phyloP scores from a whole-genome alignment of 129 eudicot species.

The Daucus carota region DNA sequence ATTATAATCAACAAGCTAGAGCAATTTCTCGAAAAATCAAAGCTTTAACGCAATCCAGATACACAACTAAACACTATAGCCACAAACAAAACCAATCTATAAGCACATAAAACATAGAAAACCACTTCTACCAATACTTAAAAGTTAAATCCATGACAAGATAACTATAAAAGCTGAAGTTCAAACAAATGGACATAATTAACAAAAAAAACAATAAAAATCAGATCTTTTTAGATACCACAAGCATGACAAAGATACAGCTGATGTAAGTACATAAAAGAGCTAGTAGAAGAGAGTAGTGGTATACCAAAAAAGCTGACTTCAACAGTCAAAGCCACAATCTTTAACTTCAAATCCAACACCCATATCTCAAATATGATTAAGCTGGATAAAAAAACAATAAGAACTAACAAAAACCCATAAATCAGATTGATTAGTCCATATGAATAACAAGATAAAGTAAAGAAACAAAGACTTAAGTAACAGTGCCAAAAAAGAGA shows the following conservation, averaged over 20 bases:
- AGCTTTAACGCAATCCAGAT: not conserved
- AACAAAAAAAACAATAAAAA: not conserved
- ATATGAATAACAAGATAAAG: slow-evolving; percentile 5
- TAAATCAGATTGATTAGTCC: slow-evolving; percentile 15
- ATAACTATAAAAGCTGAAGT: slow-evolving; percentile 1
- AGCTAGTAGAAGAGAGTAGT: not conserved
- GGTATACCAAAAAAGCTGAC: slow-evolving; percentile 48
- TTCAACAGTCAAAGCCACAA: slow-evolving; percentile 21
- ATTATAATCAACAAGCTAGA: not conserved
- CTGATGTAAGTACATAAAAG: slow-evolving; percentile 2
- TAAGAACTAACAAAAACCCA: slow-evolving; percentile 23
- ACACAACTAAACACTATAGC: not conserved
- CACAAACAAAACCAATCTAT: slow-evolving; percentile 8
- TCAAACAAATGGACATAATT: not conserved
- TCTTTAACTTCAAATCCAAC: slow-evolving; percentile 36
- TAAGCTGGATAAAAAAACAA: slow-evolving; percentile 1
- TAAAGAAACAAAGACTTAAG: not conserved
- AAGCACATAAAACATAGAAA: not conserved
- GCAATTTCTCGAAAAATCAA: not conserved
- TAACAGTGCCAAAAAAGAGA: not conserved
- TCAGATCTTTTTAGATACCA: slow-evolving; percentile 16
- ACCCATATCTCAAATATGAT: slow-evolving; percentile 26
- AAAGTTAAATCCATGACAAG: not conserved
- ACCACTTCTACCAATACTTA: not conserved
- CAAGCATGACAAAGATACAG: slow-evolving; percentile 2